These are phyloP conservation scores for Saturnispora halmiae DNA, from an alignment of 805 yeast species.

Conservation along the genomic window DNA sequence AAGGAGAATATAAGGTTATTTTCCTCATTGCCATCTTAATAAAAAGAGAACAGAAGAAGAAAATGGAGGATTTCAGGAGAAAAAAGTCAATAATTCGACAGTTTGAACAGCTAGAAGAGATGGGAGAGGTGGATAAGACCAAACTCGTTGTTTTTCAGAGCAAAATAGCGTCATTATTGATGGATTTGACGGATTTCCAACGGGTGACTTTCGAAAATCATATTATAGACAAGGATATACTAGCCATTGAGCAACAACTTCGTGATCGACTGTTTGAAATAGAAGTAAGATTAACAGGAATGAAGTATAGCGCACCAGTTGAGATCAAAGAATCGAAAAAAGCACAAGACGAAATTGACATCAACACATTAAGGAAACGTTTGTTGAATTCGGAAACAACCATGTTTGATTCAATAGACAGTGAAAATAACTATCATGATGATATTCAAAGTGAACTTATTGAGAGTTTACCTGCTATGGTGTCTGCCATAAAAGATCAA, in stretches of 20 bases:
- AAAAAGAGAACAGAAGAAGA: too few relatives aligned
- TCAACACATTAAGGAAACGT: slow-evolving; percentile 23
- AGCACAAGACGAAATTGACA: slow-evolving; percentile 18
- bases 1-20: too few relatives aligned
- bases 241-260: slow-evolving; percentile 4
- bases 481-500: slow-evolving; percentile 23
- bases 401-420: slow-evolving; percentile 23
- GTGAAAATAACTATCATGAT: slow-evolving; percentile 26
- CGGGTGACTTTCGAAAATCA: not conserved
- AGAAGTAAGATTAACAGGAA: slow-evolving; percentile 14
- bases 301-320: not conserved
- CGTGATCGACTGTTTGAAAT: slow-evolving; percentile 15
- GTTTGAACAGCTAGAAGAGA: not conserved
- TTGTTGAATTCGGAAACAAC: slow-evolving; percentile 21
- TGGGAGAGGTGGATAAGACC: not conserved
- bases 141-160: not conserved
- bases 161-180: slow-evolving; percentile 1
- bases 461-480: slow-evolving; percentile 27
- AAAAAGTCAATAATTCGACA: too few relatives aligned
- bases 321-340: not conserved
- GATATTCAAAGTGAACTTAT: slow-evolving; percentile 27
- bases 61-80: too few relatives aligned
- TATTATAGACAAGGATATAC: not conserved
- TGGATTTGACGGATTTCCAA: slow-evolving; percentile 3
- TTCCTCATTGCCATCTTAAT: too few relatives aligned